phyloP scores from a whole-genome alignment of 257 asterid genomes.

The Fraxinus anomala region DNA sequence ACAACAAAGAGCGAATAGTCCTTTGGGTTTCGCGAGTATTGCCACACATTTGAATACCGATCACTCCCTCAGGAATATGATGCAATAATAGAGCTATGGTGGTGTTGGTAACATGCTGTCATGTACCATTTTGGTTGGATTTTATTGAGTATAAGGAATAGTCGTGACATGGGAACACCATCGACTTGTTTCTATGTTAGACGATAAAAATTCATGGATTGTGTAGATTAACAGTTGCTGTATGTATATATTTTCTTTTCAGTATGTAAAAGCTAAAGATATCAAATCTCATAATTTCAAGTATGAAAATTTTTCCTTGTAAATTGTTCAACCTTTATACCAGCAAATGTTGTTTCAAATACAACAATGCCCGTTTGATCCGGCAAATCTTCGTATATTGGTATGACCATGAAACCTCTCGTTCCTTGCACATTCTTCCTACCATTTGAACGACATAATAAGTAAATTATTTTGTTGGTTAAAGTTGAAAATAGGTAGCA shows the following conservation, averaged over 20 bases:
- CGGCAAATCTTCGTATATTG: background rate
- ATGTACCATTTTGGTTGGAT: background rate
- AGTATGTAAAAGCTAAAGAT: no score
- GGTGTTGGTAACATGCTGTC: background rate
- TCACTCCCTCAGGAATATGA: no score
- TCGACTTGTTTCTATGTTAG: background rate
- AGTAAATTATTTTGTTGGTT: background rate
- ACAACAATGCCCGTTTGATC: background rate
- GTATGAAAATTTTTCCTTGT: background rate
- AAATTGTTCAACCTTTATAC: background rate
- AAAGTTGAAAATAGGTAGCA: no score
- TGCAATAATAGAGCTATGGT: no score
- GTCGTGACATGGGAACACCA: background rate
- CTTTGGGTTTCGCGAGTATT: no score
- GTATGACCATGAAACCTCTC: constrained; percentile 29
- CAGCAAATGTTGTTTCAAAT: background rate
- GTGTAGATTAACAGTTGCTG: background rate
- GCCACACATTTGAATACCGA: no score
- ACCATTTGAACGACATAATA: constrained; percentile 23
- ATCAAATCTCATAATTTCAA: background rate
- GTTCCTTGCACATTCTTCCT: constrained; percentile 52
- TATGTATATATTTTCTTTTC: background rate
- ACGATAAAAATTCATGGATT: background rate
- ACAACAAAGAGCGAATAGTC: no score
- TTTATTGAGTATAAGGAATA: background rate